phyloP scores from a whole-genome alignment of 148 eudicot genomes.

The Pharnaceum exiguum region DNA sequence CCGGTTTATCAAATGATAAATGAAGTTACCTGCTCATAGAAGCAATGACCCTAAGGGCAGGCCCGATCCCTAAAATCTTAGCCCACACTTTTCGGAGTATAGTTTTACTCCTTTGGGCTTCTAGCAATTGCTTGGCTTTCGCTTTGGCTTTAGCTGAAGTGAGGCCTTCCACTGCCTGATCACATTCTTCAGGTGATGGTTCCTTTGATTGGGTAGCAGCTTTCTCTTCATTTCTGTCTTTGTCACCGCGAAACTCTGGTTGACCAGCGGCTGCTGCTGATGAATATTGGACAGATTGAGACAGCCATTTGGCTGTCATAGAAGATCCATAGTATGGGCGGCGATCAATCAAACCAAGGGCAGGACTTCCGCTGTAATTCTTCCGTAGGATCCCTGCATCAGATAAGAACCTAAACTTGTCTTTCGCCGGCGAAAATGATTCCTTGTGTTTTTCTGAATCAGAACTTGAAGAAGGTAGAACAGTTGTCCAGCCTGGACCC shows the following conservation, averaged over 20 bases:
- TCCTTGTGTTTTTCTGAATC: conserved; percentile 29
- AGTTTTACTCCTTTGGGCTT: conserved; percentile 42
- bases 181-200: conserved; percentile 85
- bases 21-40: conserved; percentile 70
- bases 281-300: conserved; percentile 31
- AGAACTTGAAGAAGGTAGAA: conserved; percentile 20
- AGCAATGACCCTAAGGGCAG: conserved; percentile 68
- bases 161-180: conserved; percentile 79
- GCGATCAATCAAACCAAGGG: conserved; percentile 21
- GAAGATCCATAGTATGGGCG: conserved; percentile 24
- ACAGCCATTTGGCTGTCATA: conserved; percentile 32
- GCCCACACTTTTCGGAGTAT: conserved; percentile 55
- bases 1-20: background rate
- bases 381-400: conserved; percentile 26
- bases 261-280: conserved; percentile 50
- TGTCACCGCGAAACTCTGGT: conserved; percentile 28
- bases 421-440: conserved; percentile 23
- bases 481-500: conserved; percentile 18
- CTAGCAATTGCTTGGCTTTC: conserved; percentile 68
- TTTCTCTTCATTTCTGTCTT: conserved; percentile 40
- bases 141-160: conserved; percentile 71
- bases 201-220: conserved; percentile 46
- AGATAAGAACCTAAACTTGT: conserved; percentile 18
- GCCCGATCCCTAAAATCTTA: conserved; percentile 65
- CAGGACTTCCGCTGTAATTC: conserved; percentile 20